Evolutionary conservation across 2,329 filamentous ascomycete genomes (phyloP).

Genomic region (Harringtonia lauricola): DNA sequence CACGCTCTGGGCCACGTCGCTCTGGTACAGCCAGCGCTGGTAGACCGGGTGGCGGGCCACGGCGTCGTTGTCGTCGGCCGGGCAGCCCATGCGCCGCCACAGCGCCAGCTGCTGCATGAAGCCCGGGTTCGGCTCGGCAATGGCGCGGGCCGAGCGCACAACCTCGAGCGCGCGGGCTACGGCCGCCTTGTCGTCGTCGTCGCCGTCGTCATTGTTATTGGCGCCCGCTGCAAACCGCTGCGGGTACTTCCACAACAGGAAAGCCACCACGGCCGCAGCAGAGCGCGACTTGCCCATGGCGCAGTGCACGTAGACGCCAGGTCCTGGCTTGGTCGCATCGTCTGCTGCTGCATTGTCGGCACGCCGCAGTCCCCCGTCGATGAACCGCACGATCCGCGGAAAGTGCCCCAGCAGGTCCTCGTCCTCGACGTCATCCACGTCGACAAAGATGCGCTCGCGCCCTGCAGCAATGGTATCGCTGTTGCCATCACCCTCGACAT

Average conservation of each 20-base stretch:
- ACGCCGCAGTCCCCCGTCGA: constrained; percentile 57
- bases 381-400: constrained; percentile 68
- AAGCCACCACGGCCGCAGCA: constrained; percentile 73
- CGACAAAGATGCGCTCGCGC: constrained; percentile 33
- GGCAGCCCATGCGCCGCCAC: constrained; percentile 80
- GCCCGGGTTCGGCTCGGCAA: constrained; percentile 81
- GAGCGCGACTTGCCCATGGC: constrained; percentile 96
- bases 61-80: constrained; percentile 40
- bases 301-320: constrained; percentile 54
- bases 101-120: constrained; percentile 84
- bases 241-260: constrained; percentile 61
- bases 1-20: constrained; percentile 45
- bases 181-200: constrained; percentile 24
- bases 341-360: constrained; percentile 17
- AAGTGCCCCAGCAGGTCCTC: constrained; percentile 78
- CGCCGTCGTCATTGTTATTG: background rate
- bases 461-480: background rate
- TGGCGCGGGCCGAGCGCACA: constrained; percentile 58
- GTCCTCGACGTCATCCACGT: constrained; percentile 85
- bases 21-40: constrained; percentile 55
- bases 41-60: constrained; percentile 63
- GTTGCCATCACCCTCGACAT: constrained; percentile 28
- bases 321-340: constrained; percentile 10
- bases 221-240: constrained; percentile 29
- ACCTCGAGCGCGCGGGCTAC: constrained; percentile 53